phyloP scores from a whole-genome alignment of 2,329 filamentous ascomycete genomes.

The Calonectria hawksworthii region DNA sequence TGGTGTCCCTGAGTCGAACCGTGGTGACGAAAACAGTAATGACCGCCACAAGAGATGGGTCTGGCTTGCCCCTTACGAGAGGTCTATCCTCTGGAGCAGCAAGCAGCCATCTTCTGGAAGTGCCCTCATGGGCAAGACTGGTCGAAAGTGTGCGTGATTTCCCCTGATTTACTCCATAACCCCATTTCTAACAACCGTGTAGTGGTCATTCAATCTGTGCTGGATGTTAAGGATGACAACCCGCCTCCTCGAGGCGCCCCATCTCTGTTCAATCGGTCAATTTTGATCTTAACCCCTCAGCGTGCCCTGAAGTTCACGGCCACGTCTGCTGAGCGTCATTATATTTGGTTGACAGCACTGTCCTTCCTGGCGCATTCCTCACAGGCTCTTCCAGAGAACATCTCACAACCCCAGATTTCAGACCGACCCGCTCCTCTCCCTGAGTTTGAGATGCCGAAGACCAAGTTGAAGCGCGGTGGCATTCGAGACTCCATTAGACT shows the following conservation, averaged over 20 bases:
- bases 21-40: slow-evolving; percentile 78
- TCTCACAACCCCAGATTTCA: slow-evolving; percentile 64
- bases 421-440: slow-evolving; percentile 57
- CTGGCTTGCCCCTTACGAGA: slow-evolving; percentile 96
- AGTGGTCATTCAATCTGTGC: slow-evolving; percentile 96
- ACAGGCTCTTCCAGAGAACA: slow-evolving; percentile 82
- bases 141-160: slow-evolving; percentile 85
- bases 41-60: slow-evolving; percentile 97
- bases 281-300: slow-evolving; percentile 93
- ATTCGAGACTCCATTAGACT: slow-evolving; percentile 93
- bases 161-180: slow-evolving; percentile 22
- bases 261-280: slow-evolving; percentile 88
- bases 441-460: slow-evolving; percentile 64
- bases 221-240: slow-evolving; percentile 97
- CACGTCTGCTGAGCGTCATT: slow-evolving; percentile 85
- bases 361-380: slow-evolving; percentile 95
- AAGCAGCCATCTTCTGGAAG: slow-evolving; percentile 93
- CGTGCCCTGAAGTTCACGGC: slow-evolving; percentile 97
- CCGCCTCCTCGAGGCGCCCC: slow-evolving; percentile 79
- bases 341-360: slow-evolving; percentile 93
- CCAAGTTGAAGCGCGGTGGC: slow-evolving; percentile 63
- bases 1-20: slow-evolving; percentile 77
- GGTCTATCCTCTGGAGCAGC: slow-evolving; percentile 97
- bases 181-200: slow-evolving; percentile 49
- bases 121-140: slow-evolving; percentile 92